Evolutionary conservation across 1,284 basidiomycete species (phyloP).

Genomic region (Flammula alnicola): DNA sequence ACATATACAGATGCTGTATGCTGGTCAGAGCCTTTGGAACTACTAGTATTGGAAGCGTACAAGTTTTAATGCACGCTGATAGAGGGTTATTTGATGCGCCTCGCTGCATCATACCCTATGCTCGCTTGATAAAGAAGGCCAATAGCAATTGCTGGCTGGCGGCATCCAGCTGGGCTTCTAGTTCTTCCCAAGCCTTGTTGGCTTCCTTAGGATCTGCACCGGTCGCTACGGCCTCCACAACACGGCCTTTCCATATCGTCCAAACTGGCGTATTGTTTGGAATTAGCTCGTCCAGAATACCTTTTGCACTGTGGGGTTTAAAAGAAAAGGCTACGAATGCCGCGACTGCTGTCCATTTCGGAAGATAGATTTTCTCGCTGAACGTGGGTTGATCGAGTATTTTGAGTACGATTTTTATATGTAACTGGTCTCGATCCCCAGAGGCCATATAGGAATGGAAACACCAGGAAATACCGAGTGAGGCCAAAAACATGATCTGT

Average conservation of each 20-base stretch:
- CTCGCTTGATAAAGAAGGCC: no score
- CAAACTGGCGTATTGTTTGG: constrained; percentile 1
- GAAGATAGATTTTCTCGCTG: neutral
- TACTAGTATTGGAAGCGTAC: no score
- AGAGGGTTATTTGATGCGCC: no score
- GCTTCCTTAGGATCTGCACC: no score
- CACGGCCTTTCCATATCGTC: constrained; percentile 3
- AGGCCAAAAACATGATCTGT: constrained; percentile 17
- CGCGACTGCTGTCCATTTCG: neutral
- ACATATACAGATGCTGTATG: no score
- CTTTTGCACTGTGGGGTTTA: neutral
- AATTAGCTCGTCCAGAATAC: neutral
- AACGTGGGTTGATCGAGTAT: neutral
- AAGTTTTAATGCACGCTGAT: no score
- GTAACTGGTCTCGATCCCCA: constrained; percentile 14
- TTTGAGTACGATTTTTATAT: constrained; percentile 8
- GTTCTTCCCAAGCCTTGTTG: no score
- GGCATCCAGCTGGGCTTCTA: no score
- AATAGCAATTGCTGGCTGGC: no score
- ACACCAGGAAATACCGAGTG: constrained; percentile 16
- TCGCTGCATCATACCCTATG: no score
- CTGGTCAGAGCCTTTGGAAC: no score
- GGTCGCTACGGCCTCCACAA: no score
- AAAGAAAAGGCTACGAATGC: neutral
- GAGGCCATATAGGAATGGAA: constrained; percentile 17